Percentiles rank a stretch among this genome's conserved stretches.
These are phyloP conservation scores for Populus deltoides DNA, from an alignment of 345 rosid genomes.

Conservation along the genomic window DNA sequence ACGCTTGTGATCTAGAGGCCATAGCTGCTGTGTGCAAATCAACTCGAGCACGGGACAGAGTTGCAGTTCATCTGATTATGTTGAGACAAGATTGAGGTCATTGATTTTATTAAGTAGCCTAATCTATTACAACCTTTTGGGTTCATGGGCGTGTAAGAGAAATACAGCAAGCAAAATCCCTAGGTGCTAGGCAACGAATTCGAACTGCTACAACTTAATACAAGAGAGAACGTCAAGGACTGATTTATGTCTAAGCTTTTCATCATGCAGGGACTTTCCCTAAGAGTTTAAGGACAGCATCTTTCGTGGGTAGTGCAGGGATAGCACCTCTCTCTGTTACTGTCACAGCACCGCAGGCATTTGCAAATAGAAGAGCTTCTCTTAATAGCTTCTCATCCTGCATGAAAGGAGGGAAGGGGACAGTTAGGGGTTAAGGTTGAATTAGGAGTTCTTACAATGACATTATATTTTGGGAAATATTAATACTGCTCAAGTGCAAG, in stretches of 20 bases:
- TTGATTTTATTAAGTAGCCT: not conserved
- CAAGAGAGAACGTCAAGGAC: not conserved
- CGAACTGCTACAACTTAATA: not conserved
- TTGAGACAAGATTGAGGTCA: not conserved
- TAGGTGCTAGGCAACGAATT: not conserved
- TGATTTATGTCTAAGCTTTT: not conserved
- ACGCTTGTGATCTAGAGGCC: not conserved
- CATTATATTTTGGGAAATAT: too few relatives aligned
- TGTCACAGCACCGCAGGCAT: constrained; percentile 81
- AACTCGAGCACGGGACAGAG: not conserved
- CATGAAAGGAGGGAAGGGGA: not conserved
- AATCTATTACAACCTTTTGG: not conserved
- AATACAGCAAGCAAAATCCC: not conserved
- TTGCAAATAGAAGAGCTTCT: constrained; percentile 73
- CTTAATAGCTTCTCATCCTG: constrained; percentile 82
- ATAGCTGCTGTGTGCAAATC: not conserved
- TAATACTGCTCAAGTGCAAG: not conserved
- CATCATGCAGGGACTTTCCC: constrained; percentile 3
- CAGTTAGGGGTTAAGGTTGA: not conserved
- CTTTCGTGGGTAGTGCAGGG: constrained; percentile 79
- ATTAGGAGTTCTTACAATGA: not conserved
- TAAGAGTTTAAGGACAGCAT: constrained; percentile 56
- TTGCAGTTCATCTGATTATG: not conserved
- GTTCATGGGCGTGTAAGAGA: not conserved
- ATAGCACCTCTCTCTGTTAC: constrained; percentile 94